Conservation (phyloP, 1,284 basidiomycete genomes). For the Melampsora americana region DNA sequence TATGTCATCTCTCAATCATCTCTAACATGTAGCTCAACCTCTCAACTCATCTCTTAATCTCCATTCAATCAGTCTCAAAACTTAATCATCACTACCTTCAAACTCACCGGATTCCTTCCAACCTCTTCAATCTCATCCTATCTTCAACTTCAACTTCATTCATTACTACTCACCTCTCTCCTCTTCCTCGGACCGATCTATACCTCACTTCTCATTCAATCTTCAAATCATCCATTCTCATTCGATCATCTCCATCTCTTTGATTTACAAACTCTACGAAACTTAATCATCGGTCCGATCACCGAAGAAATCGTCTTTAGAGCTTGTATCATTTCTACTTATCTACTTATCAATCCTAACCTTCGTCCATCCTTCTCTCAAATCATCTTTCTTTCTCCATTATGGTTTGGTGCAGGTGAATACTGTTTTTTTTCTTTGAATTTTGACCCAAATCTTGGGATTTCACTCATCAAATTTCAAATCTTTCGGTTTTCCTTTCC, state of each 20-base stretch:
- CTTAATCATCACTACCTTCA: conserved; percentile 48
- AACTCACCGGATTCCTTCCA: conserved; percentile 19
- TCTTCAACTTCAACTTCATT: conserved; percentile 43
- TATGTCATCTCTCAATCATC: neutral
- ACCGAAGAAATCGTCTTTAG: conserved; percentile 93
- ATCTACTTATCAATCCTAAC: conserved; percentile 66
- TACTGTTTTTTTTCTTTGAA: neutral
- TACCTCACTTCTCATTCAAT: conserved; percentile 60
- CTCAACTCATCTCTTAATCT: no score
- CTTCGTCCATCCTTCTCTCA: conserved; percentile 51
- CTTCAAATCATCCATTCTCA: conserved; percentile 64
- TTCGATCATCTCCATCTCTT: neutral
- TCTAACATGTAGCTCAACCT: no score
- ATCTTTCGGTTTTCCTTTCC: no score
- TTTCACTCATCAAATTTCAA: no score
- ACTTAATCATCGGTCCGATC: conserved; percentile 66
- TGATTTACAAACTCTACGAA: conserved; percentile 69
- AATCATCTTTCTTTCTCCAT: conserved; percentile 74
- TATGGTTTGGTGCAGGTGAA: conserved; percentile 71
- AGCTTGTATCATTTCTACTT: conserved; percentile 72
- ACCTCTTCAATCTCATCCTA: conserved; percentile 46
- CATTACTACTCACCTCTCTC: conserved; percentile 64
- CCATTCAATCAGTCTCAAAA: conserved; percentile 50
- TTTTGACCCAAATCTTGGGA: no score
- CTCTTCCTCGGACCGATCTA: conserved; percentile 84